These are phyloP conservation scores for Whalleya microplaca DNA, from an alignment of 2,329 filamentous ascomycete species.

Conservation along the genomic window DNA sequence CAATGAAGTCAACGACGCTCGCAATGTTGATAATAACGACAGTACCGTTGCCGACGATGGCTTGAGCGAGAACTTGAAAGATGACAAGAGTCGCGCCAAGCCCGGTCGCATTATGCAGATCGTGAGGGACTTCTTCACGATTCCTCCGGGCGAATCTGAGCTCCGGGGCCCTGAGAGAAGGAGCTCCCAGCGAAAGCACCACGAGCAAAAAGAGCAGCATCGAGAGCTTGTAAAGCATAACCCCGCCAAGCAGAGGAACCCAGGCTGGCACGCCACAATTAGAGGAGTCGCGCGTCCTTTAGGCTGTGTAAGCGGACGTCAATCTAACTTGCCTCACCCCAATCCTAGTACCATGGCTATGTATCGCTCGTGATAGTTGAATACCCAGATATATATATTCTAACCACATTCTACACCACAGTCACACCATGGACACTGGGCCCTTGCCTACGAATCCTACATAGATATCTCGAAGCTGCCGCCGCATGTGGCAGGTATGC, in stretches of 20 bases:
- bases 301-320: constrained; percentile 24
- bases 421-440: constrained; percentile 22
- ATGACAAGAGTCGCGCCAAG: constrained; percentile 1
- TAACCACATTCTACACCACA: not conserved
- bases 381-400: too few relatives aligned
- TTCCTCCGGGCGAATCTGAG: not conserved
- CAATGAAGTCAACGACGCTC: not conserved
- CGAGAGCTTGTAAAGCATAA: not conserved
- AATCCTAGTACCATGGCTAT: too few relatives aligned
- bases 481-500: constrained; percentile 11
- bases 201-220: too few relatives aligned
- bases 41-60: not conserved
- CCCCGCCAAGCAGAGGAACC: not conserved
- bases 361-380: too few relatives aligned
- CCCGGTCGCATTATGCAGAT: constrained; percentile 5
- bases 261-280: constrained; percentile 21
- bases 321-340: not conserved
- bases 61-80: not conserved
- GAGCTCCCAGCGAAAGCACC: not conserved
- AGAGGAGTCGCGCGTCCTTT: constrained; percentile 18
- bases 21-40: not conserved
- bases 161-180: constrained; percentile 3
- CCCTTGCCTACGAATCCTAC: constrained; percentile 20
- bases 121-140: not conserved
- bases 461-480: constrained; percentile 19